Base-by-base conservation (phyloP, 129 eudicot species). In the Arctium lappa region DNA sequence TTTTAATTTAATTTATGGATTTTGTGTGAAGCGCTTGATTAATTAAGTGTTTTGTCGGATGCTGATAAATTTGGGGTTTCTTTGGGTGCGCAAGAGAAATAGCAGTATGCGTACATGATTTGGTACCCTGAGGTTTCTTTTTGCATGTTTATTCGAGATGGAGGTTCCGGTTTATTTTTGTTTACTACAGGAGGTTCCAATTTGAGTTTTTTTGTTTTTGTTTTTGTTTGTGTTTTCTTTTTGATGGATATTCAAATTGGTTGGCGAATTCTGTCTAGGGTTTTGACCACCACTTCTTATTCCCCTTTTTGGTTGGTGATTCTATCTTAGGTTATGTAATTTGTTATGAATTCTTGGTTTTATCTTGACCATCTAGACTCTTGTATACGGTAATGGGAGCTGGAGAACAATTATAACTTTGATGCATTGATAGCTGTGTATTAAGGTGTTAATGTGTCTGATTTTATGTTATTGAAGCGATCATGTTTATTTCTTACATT, bases 1-100 rank as follows among this genome's bases (percentile, higher is more conserved):
- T 76, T 30, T 50, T 48, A 34, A 71, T 11, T 72, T 53, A 12
- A 53, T 80, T 37, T 72, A 18, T 27, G 36, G 34, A 18, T 40
- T 73, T 44, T 39, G 11, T 40, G 74, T 72, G 27, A 71, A 50
- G 83, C 33, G 60, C 2, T 72, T 72, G 38, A 36, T 72, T 81
- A 1, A 34, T 72, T 31, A 34, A 72, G 18, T 2, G 71, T 70
- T 22, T 22, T 22, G 83, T 15, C 37, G 22, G 38, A 71, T 70
- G 27, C 56, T 80, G 77, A 37, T 80, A 11, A 73, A 71, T 80
- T 80, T 46, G 83, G 83, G 83, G 83, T 22, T 80, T 70, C 48
- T 8, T 79, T 79, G 30, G 32, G 75, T 31, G 13, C 18, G 83
- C 37, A 80, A 44, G 77, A 72, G 73, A 48, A 80, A 70, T 34